Percentiles rank a stretch among this genome's conserved stretches.
Conservation (phyloP, 352 stramenopile genomes). For the Hyphochytrium catenoides region DNA sequence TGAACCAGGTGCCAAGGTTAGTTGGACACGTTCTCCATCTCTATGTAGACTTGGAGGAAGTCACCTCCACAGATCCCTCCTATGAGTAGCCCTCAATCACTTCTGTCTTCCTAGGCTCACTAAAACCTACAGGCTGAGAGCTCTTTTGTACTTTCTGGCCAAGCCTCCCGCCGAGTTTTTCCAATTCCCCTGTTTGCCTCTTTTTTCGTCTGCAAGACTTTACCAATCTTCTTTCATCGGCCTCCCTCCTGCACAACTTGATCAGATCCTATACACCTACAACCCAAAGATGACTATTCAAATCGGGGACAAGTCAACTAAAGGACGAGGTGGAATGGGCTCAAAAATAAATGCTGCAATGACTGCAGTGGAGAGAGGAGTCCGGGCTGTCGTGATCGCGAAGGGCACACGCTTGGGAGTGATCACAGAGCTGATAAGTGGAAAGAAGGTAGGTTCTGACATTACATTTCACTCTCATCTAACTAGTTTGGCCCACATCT, state of each 20-base stretch:
- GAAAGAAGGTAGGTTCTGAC: constrained; percentile 10
- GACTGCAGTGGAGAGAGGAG: constrained; percentile 55
- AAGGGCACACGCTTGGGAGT: constrained; percentile 26
- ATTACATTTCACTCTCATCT: constrained; percentile 6
- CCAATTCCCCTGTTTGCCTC: constrained; percentile 17
- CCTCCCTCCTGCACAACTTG: too few relatives aligned
- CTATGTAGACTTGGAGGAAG: too few relatives aligned
- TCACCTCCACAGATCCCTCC: too few relatives aligned
- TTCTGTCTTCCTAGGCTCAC: too few relatives aligned
- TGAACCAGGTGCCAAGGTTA: constrained; percentile 44
- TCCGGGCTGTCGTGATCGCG: constrained; percentile 76
- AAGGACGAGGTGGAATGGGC: constrained; percentile 79
- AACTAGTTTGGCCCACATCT: not conserved
- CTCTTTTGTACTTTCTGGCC: constrained; percentile 29
- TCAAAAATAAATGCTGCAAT: constrained; percentile 77
- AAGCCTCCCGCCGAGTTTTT: constrained; percentile 26
- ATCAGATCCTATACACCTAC: too few relatives aligned
- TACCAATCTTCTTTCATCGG: too few relatives aligned
- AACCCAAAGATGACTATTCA: too few relatives aligned
- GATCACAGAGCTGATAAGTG: constrained; percentile 17
- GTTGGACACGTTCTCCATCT: too few relatives aligned
- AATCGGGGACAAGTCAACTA: constrained; percentile 29
- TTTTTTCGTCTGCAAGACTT: not conserved
- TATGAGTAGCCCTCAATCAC: too few relatives aligned
- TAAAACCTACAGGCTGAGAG: too few relatives aligned